phyloP scores from a whole-genome alignment of 2,329 filamentous ascomycete species.

The Aaosphaeria arxii region DNA sequence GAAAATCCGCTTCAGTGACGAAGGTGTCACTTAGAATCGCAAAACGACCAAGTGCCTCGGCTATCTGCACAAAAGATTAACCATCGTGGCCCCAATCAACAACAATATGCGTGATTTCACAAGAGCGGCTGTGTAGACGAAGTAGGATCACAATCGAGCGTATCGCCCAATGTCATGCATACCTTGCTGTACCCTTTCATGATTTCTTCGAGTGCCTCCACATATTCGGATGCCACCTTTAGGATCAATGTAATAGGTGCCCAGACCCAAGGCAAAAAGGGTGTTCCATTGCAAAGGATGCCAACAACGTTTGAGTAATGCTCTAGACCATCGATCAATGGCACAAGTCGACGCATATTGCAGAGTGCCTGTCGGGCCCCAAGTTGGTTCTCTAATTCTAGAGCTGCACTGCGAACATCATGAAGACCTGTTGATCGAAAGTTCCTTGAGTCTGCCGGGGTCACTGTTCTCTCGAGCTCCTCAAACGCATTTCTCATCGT shows the following conservation, averaged over 20 bases:
- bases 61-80: constrained; percentile 23
- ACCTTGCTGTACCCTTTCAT: constrained; percentile 16
- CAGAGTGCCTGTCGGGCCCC: constrained; percentile 37
- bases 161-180: background rate
- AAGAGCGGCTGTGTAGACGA: no score
- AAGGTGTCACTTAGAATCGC: constrained; percentile 32
- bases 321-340: constrained; percentile 42
- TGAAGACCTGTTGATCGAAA: constrained; percentile 34
- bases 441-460: constrained; percentile 11
- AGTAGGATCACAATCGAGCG: background rate
- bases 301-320: constrained; percentile 44
- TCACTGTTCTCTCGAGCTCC: constrained; percentile 12
- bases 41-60: constrained; percentile 39
- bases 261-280: constrained; percentile 47
- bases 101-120: no score
- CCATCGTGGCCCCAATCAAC: no score
- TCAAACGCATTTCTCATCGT: constrained; percentile 17
- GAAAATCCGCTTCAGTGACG: constrained; percentile 31
- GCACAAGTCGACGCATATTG: constrained; percentile 45
- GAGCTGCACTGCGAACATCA: constrained; percentile 37
- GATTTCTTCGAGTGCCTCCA: constrained; percentile 43
- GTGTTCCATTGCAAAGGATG: constrained; percentile 47
- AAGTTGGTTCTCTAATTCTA: constrained; percentile 41
- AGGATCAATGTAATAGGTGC: constrained; percentile 14
- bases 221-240: constrained; percentile 28